Evolutionary conservation across 495 filamentous ascomycete genomes (phyloP).

Genomic region (Bacidia gigantensis): DNA sequence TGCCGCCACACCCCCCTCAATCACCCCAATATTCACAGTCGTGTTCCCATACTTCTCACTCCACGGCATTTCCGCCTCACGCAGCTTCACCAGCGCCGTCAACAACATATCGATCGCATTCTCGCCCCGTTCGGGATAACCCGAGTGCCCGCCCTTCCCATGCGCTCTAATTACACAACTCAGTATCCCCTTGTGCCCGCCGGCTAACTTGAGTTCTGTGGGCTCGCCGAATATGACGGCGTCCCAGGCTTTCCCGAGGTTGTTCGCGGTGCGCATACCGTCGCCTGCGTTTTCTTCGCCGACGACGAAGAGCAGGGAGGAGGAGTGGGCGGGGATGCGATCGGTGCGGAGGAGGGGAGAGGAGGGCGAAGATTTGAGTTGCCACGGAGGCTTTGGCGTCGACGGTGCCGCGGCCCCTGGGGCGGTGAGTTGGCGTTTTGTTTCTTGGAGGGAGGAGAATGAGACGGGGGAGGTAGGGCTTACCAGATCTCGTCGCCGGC

Average conservation of each 20-base stretch:
- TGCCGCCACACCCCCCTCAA: slow-evolving; percentile 70
- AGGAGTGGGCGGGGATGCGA: slow-evolving; percentile 24
- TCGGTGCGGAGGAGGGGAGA: slow-evolving; percentile 40
- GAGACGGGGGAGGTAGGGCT: too few relatives aligned
- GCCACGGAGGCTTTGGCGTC: slow-evolving; percentile 88
- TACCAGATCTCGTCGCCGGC: slow-evolving; percentile 37
- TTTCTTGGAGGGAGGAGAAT: too few relatives aligned
- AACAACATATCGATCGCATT: slow-evolving; percentile 66
- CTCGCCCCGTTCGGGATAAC: slow-evolving; percentile 75
- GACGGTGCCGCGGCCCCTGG: slow-evolving; percentile 72
- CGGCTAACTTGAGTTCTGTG: slow-evolving; percentile 71
- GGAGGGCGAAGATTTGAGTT: slow-evolving; percentile 54
- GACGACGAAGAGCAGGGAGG: slow-evolving; percentile 78
- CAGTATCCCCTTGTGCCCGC: slow-evolving; percentile 78
- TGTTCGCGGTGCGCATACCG: slow-evolving; percentile 62
- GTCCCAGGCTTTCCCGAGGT: slow-evolving; percentile 36
- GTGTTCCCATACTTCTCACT: slow-evolving; percentile 70
- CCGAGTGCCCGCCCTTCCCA: slow-evolving; percentile 74
- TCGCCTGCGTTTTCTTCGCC: slow-evolving; percentile 72
- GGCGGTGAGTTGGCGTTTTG: too few relatives aligned
- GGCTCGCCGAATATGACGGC: slow-evolving; percentile 84
- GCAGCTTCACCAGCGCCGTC: slow-evolving; percentile 47
- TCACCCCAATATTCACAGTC: slow-evolving; percentile 69
- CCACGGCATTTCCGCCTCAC: slow-evolving; percentile 50
- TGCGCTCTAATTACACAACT: slow-evolving; percentile 46